Evolutionary conservation across 2,329 filamentous ascomycete species (phyloP), one percentile per base, ranked within the genome.

Genomic region (Verticillium alfalfae): DNA sequence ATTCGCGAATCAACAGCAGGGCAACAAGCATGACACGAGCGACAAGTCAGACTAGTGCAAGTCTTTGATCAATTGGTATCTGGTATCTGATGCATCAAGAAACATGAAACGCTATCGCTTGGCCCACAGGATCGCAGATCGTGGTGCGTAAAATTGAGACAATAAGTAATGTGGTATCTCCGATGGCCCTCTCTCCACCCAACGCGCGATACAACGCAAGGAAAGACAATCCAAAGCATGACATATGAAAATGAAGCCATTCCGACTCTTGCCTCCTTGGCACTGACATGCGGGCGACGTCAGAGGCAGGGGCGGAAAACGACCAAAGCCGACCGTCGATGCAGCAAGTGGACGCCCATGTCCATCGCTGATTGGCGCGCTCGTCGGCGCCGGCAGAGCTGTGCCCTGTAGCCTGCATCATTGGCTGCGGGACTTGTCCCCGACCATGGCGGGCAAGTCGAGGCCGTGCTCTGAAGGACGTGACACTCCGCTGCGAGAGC

Each of bases 281-380:
- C 45, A 18, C 45, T 26, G 45, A 22, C n/a, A 49, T 49, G 45
- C 45, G 45, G 7, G 45, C 45, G 57, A 61, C 57, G 55, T 41
- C 60, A 52, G 60, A 41, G 55, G 60, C 60, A 54, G 60, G 56
- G 60, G 15, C 22, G 59, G 37, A n/a, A 58, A 18, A 57, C n/a
- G 2, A 22, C 16, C 45, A 18, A 18, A 49, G 5, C n/a, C 22
- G 45, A 49, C 45, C 26, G 45, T 22, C 18, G 9, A 49, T 9
- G 39, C 39, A 13, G 2, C 16, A 7, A 16, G 41, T 18, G n/a
- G 41, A n/a, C n/a, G 13, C 12, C 12, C 6, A 41, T 5, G 39
- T 41, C 39, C 39, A 15, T 15, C 12, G 9, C 45, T 49, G 45
- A 49, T 49, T 49, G 45, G 45, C 45, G 45, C 45, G 18, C n/a